A percentile compares a stretch with the other conserved stretches of the same genome.
These are phyloP conservation scores for Eucommia ulmoides DNA, from an alignment of 257 asterid species.

Conservation along the genomic window DNA sequence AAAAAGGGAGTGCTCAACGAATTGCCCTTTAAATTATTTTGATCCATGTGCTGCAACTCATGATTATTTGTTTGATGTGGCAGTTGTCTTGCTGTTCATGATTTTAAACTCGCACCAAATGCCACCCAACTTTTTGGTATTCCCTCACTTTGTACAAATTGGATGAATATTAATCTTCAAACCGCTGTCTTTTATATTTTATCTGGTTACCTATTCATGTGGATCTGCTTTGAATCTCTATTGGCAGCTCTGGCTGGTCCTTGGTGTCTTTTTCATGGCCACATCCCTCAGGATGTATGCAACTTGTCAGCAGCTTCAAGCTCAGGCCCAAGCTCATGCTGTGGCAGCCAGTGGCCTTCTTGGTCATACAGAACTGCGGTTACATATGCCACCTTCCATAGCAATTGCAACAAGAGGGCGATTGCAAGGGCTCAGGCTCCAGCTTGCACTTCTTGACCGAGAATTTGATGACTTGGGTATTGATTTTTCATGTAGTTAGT, in stretches of 20 bases:
- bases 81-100: slow-evolving; percentile 97
- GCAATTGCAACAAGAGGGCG: slow-evolving; percentile 93
- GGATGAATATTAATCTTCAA: neutral
- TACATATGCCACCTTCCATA: slow-evolving; percentile 98
- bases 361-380: slow-evolving; percentile 89
- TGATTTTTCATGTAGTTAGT: slow-evolving; percentile 3
- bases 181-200: neutral
- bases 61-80: slow-evolving; percentile 19
- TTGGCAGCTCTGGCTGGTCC: slow-evolving; percentile 91
- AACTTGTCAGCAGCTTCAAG: slow-evolving; percentile 98
- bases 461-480: slow-evolving; percentile 94
- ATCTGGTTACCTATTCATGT: neutral
- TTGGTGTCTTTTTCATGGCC: slow-evolving; percentile 92
- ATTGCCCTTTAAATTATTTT: slow-evolving; percentile 6
- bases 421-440: slow-evolving; percentile 94
- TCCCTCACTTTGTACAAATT: slow-evolving; percentile 6
- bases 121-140: slow-evolving; percentile 94
- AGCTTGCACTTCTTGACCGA: slow-evolving; percentile 98
- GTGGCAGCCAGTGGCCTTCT: slow-evolving; percentile 92
- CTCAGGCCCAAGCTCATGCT: slow-evolving; percentile 99
- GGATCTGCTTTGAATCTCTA: slow-evolving; percentile 6
- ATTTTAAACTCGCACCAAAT: slow-evolving; percentile 95
- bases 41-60: slow-evolving; percentile 8
- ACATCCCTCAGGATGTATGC: slow-evolving; percentile 94
- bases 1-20: too few species aligned